Evolutionary conservation across 2,329 filamentous ascomycete species (phyloP).

Genomic region (Knufia fluminis): DNA sequence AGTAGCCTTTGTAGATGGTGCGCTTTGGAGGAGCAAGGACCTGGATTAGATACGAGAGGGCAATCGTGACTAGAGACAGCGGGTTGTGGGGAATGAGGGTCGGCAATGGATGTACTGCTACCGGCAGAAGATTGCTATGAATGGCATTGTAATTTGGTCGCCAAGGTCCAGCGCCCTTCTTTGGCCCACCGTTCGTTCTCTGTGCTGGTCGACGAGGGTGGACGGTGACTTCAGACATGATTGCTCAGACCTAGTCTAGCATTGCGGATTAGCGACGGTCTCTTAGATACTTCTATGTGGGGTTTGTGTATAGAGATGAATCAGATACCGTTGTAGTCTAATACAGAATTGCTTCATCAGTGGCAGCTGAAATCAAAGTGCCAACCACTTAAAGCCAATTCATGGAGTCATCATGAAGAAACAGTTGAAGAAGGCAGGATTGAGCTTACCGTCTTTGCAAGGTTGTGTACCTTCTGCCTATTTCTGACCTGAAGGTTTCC

Average conservation of each 20-base stretch:
- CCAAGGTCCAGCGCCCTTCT: conserved; percentile 4
- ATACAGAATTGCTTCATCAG: conserved; percentile 47
- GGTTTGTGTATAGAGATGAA: background rate
- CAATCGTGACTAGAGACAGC: conserved; percentile 72
- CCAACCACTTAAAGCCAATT: conserved; percentile 35
- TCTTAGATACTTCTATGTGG: too few relatives aligned
- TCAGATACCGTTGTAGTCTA: conserved; percentile 99
- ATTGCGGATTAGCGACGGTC: background rate
- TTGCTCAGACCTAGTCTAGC: background rate
- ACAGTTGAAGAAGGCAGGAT: conserved; percentile 4
- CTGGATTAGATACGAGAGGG: conserved; percentile 67
- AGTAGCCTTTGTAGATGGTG: conserved; percentile 61
- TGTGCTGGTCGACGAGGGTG: background rate
- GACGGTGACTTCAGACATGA: conserved; percentile 4
- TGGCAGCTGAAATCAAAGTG: conserved; percentile 45
- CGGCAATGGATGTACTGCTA: conserved; percentile 75
- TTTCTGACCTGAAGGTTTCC: background rate
- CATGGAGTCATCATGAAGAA: conserved; percentile 40
- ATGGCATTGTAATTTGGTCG: conserved; percentile 60
- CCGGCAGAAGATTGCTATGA: conserved; percentile 70
- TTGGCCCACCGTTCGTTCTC: background rate
- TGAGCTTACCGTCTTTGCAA: conserved; percentile 16
- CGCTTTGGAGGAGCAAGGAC: conserved; percentile 54
- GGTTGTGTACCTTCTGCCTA: background rate
- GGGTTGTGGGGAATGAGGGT: conserved; percentile 88